These are phyloP conservation scores for Zoysia japonica DNA, from an alignment of 176 grass and related monocot genomes.

Conservation along the genomic window DNA sequence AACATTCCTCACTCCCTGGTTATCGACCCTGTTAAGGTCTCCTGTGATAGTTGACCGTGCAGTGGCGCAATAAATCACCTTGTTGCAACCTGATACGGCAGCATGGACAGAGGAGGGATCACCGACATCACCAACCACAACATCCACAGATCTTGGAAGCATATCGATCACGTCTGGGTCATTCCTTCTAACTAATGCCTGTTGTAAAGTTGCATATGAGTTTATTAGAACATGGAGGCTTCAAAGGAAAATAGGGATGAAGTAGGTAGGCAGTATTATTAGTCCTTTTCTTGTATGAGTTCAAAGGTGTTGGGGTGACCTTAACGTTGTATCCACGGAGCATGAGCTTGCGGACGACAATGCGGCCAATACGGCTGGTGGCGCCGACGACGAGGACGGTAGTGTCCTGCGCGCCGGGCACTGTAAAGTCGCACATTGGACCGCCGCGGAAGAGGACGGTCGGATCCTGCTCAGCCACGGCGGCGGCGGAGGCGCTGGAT, in stretches of 20 bases:
- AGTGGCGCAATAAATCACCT: slow-evolving; percentile 93
- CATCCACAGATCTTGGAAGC: slow-evolving; percentile 81
- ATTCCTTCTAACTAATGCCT: slow-evolving; percentile 88
- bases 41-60: slow-evolving; percentile 85
- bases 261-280: background rate
- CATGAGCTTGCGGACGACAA: slow-evolving; percentile 97
- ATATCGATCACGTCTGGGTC: slow-evolving; percentile 78
- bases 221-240: background rate
- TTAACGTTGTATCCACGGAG: slow-evolving; percentile 96
- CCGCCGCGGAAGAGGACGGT: slow-evolving; percentile 63
- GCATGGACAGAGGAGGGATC: slow-evolving; percentile 65
- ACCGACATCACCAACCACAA: slow-evolving; percentile 86
- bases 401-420: slow-evolving; percentile 93
- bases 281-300: background rate
- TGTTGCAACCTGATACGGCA: slow-evolving; percentile 83
- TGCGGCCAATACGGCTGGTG: slow-evolving; percentile 83
- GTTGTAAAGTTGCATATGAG: background rate
- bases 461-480: slow-evolving; percentile 58
- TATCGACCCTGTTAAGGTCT: slow-evolving; percentile 91
- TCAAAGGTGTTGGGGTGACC: slow-evolving; percentile 26
- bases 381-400: slow-evolving; percentile 88
- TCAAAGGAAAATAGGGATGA: background rate
- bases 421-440: slow-evolving; percentile 91
- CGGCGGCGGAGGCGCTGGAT: slow-evolving; percentile 61
- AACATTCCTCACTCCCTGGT: slow-evolving; percentile 83